These are phyloP conservation scores for Chlorella sp. DNA, from an alignment of 139 green algal species.

Conservation along the genomic window DNA sequence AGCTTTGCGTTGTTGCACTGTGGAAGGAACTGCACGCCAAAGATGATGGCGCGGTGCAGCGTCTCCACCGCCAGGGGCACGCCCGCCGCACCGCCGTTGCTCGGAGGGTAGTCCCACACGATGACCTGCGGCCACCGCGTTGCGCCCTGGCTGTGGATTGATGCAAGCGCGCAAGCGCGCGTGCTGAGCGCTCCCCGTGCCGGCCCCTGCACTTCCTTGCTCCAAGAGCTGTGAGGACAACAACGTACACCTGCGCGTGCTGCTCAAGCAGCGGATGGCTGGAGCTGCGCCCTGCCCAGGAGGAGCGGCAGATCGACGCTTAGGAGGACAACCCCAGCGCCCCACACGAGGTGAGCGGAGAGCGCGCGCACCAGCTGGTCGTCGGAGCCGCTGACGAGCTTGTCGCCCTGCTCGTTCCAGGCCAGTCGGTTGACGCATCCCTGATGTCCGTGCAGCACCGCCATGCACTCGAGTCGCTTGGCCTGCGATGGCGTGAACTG, in stretches of 20 bases:
- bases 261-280: neutral
- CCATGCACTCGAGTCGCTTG: no score
- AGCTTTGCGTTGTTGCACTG: slow-evolving; percentile 16
- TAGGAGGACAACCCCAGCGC: no score
- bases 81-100: slow-evolving; percentile 22
- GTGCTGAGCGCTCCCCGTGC: neutral
- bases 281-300: neutral
- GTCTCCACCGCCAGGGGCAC: slow-evolving; percentile 60
- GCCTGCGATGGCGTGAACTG: no score
- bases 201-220: neutral
- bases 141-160: neutral
- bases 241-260: neutral
- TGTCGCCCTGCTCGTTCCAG: neutral
- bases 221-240: neutral
- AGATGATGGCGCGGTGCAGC: slow-evolving; percentile 75
- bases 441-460: no score
- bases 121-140: slow-evolving; percentile 33
- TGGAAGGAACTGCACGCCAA: slow-evolving; percentile 80
- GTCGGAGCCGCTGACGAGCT: slow-evolving; percentile 66
- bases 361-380: slow-evolving; percentile 42
- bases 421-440: neutral
- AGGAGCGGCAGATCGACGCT: no score
- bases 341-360: no score
- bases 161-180: neutral
- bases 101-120: slow-evolving; percentile 64